phyloP scores from a whole-genome alignment of 805 yeast species.

The Myxozyma udenii region DNA sequence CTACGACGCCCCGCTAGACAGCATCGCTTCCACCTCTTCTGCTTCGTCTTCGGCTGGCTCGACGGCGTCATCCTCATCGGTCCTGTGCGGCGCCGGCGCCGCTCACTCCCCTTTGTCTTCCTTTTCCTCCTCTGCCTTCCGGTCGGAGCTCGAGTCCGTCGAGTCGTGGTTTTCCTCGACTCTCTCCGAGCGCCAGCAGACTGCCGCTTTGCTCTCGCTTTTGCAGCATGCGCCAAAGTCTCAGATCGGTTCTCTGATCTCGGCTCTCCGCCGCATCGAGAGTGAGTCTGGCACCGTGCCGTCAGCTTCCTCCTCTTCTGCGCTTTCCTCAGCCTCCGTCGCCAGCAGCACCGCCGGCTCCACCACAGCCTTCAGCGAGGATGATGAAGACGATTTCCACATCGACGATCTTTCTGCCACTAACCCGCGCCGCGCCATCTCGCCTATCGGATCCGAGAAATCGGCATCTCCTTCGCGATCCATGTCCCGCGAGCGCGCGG shows the following conservation, averaged over 20 bases:
- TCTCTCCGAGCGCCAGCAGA: constrained; percentile 40
- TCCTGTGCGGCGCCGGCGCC: background rate
- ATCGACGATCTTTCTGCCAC: background rate
- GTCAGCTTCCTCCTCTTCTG: background rate
- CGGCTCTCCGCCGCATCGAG: constrained; percentile 37
- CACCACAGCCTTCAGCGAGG: background rate
- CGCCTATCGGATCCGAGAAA: constrained; percentile 28
- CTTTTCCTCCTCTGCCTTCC: constrained; percentile 37
- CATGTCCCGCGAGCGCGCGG: constrained; percentile 3
- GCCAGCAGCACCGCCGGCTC: background rate
- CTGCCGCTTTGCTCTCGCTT: constrained; percentile 41
- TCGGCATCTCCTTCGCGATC: constrained; percentile 1
- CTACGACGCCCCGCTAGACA: constrained; percentile 36
- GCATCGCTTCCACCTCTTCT: constrained; percentile 35
- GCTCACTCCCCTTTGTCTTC: constrained; percentile 5
- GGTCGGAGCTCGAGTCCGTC: constrained; percentile 39
- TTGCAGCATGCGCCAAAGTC: constrained; percentile 39
- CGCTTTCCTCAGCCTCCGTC: background rate
- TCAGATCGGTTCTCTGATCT: constrained; percentile 38
- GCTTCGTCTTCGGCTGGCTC: constrained; percentile 17
- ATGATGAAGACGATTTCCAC: background rate
- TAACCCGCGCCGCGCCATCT: constrained; percentile 15
- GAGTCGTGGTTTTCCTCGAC: constrained; percentile 43
- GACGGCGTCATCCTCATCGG: constrained; percentile 20
- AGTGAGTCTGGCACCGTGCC: constrained; percentile 1